Evolutionary conservation across 495 filamentous ascomycete genomes (phyloP).

Genomic region (Talaromyces trachyspermus): DNA sequence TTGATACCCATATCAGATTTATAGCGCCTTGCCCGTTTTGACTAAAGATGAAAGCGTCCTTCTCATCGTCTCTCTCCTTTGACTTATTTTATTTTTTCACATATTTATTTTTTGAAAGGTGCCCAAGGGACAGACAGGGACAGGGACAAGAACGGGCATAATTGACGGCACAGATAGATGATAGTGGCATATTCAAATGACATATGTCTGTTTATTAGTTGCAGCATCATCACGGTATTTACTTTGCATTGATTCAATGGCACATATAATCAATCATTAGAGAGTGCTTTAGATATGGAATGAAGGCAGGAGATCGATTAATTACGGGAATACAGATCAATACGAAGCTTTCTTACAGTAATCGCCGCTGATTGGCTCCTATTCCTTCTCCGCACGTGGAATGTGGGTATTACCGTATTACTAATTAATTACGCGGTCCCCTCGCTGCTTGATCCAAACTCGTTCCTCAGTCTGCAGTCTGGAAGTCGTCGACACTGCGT

Average conservation of each 20-base stretch:
- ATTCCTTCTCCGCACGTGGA: not conserved
- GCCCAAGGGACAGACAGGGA: not conserved
- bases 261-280: too few species aligned
- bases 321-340: too few species aligned
- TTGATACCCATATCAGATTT: slow-evolving; percentile 8
- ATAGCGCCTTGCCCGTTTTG: slow-evolving; percentile 11
- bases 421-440: not conserved
- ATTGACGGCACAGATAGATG: slow-evolving; percentile 4
- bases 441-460: not conserved
- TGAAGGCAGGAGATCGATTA: too few species aligned
- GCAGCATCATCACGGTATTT: too few species aligned
- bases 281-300: too few species aligned
- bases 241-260: too few species aligned
- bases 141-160: not conserved
- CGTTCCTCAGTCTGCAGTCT: too few species aligned
- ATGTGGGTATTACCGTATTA: too few species aligned
- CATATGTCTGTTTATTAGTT: not conserved
- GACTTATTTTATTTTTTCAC: slow-evolving; percentile 7
- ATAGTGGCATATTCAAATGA: slow-evolving; percentile 5
- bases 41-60: slow-evolving; percentile 1
- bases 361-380: not conserved
- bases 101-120: not conserved
- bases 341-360: too few species aligned
- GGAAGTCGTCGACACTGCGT: too few species aligned
- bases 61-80: slow-evolving; percentile 9